Evolutionary conservation across 257 asterid species (phyloP), one percentile per base, ranked within the genome.

Genomic region (Solanum ossicruentum): DNA sequence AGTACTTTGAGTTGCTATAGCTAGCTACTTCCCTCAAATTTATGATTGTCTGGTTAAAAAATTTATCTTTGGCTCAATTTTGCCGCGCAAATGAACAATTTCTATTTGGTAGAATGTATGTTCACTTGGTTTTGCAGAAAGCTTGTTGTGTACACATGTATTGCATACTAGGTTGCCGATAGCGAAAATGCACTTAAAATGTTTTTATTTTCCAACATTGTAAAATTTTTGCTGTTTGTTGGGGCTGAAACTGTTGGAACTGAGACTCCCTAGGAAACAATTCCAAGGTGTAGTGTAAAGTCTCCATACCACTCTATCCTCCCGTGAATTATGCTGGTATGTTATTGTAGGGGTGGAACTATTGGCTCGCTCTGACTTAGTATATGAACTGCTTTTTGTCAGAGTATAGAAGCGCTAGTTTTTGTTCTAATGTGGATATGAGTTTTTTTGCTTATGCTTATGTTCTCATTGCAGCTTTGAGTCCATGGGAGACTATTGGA

Each of bases 401-500:
- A 8, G 26, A 17, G 52, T 39, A 58, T n/a, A 8, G 3, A 70
- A 16, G 28, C 52, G 39, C 26, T 70, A 39, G 32, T 3, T 41
- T 72, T 43, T 43, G 20, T n/a, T 10, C 54, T 18, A 6, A 72
- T 72, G 20, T 26, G 20, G 72, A 12, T 65, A 32, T 9, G 56
- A 18, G 18, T 43, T 11, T 43, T 12, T 43, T 20, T 80, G 26
- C 56, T 51, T 45, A 8, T 21, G 61, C 32, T 28, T 41, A 5
- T 23, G 45, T 85, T 39, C 26, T 6, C 32, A 57, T 79, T 90
- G 77, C 88, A 96, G 99, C 95, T 85, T 89, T 95, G 88, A 87
- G 88, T 73, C 94, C 98, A 60, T 95, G 97, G 99, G 97, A 93
- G 83, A 89, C 95, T 4, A 96, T 96, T 47, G 99, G 98, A 5